Percentiles rank a stretch among this genome's conserved stretches.
Evolutionary conservation across 2,329 filamentous ascomycete genomes (phyloP).

Genomic region (Botrytis paeoniae): DNA sequence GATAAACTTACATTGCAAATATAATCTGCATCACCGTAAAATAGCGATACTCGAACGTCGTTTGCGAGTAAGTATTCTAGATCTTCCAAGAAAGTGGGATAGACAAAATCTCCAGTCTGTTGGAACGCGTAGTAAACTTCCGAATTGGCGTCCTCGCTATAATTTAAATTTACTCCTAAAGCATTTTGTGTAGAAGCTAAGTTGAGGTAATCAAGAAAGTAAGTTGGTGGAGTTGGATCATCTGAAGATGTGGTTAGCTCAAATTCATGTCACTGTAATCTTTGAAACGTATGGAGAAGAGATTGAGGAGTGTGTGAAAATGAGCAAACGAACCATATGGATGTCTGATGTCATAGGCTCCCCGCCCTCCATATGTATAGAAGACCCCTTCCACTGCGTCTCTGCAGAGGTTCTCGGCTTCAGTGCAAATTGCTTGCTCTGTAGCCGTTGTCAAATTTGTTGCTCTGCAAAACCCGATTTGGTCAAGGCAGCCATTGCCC

Average conservation of each 20-base stretch:
- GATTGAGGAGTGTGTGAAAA: neutral
- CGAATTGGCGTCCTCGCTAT: constrained; percentile 29
- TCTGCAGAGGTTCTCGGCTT: constrained; percentile 53
- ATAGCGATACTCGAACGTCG: constrained; percentile 50
- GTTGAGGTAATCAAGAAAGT: constrained; percentile 43
- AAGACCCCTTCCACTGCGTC: constrained; percentile 50
- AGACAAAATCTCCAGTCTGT: constrained; percentile 56
- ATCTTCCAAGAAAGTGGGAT: constrained; percentile 53
- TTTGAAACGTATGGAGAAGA: neutral
- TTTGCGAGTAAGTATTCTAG: constrained; percentile 46
- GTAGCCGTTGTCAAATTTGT: constrained; percentile 44
- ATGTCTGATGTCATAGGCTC: constrained; percentile 52
- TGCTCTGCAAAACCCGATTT: constrained; percentile 47
- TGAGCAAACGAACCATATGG: constrained; percentile 33
- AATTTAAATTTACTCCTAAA: constrained; percentile 22
- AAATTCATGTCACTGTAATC: neutral
- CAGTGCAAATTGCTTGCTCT: constrained; percentile 44
- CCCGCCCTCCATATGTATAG: constrained; percentile 40
- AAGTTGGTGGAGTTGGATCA: constrained; percentile 50
- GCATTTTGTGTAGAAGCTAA: constrained; percentile 16
- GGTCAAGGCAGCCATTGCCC: constrained; percentile 41
- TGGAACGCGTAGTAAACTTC: constrained; percentile 47
- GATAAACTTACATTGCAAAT: constrained; percentile 27
- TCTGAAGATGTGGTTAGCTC: constrained; percentile 23
- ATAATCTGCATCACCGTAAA: constrained; percentile 53